Evolutionary conservation across 2,329 filamentous ascomycete genomes (phyloP), one percentile per base, ranked within the genome.

Genomic region (Xylaria sp.): DNA sequence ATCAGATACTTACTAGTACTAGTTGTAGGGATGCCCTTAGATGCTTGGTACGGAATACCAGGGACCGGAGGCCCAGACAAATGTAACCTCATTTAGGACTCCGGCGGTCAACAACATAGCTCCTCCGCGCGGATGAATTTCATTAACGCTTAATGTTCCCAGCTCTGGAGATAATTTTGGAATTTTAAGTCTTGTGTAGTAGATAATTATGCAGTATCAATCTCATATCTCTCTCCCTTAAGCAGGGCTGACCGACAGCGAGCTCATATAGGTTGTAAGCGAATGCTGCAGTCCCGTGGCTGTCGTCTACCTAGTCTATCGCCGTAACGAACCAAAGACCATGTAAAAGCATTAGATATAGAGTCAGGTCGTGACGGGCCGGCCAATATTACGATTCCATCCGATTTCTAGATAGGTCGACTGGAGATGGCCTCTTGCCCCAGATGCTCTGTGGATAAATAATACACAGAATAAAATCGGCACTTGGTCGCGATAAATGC

Each of bases 401-500:
- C 59, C 41, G 55, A 36, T 59, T 61, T 64, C 55, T 28, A 41
- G 49, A 58, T 51, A 13, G 49, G 28, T n/a, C 15, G 9, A 18
- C 51, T 36, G 36, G 28, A 13, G 49, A 39, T 15, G 39, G 2
- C 23, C 28, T 12, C 31, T 28, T 52, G 25, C 15, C 18, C n/a
- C 9, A 36, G 33, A 46, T 46, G 15, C 12, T 43, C 20, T 39
- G 36, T 46, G 15, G 39, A 46, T 58, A 46, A 20, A 58, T 48
- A 58, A 46, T 58, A 58, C n/a, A 10, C 18, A 6, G 5, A 9
- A 46, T 4, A 58, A 15, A 58, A 33, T 48, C 39, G 12, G 18
- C 58, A 58, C 36, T 52, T 33, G 63, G 66, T 64, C 62, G 52
- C 46, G 63, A 64, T 59, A 46, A 33, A 67, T 68, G 63, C 62